Conservation (phyloP, 148 eudicot genomes). For the Fallopia convolvulus region DNA sequence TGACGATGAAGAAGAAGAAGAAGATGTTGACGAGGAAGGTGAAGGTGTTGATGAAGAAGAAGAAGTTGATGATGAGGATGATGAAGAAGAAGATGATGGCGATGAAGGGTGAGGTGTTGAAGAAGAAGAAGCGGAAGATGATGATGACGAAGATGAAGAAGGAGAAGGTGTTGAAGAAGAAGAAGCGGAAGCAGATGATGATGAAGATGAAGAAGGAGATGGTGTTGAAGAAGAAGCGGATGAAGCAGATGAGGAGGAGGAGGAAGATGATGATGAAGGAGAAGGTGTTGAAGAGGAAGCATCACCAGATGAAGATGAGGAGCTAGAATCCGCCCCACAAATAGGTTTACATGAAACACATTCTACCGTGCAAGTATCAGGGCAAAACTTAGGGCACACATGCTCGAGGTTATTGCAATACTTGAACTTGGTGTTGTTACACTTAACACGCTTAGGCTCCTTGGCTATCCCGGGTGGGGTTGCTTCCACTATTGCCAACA, state of each 20-base stretch:
- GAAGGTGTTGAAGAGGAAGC: background rate
- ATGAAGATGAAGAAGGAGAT: background rate
- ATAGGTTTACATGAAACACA: constrained; percentile 9
- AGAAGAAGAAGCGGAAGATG: background rate
- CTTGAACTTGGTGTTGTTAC: constrained; percentile 6
- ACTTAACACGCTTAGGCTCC: constrained; percentile 14
- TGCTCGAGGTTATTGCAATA: constrained; percentile 11
- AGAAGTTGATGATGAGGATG: background rate
- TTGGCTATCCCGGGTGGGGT: constrained; percentile 10
- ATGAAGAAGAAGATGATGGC: background rate
- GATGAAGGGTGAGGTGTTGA: background rate
- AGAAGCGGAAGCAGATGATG: background rate
- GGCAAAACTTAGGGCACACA: constrained; percentile 11
- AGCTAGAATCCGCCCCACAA: background rate
- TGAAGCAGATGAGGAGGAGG: background rate
- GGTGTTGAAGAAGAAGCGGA: background rate
- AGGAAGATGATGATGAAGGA: background rate
- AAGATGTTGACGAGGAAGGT: background rate
- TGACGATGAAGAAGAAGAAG: background rate
- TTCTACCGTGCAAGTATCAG: constrained; percentile 1
- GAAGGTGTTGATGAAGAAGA: background rate
- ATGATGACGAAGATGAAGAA: background rate
- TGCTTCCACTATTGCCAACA: constrained; percentile 1
- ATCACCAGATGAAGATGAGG: background rate
- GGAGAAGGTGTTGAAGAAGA: background rate